Conservation (phyloP, 2,329 filamentous ascomycete species). For the Hypoxylon sp. region DNA sequence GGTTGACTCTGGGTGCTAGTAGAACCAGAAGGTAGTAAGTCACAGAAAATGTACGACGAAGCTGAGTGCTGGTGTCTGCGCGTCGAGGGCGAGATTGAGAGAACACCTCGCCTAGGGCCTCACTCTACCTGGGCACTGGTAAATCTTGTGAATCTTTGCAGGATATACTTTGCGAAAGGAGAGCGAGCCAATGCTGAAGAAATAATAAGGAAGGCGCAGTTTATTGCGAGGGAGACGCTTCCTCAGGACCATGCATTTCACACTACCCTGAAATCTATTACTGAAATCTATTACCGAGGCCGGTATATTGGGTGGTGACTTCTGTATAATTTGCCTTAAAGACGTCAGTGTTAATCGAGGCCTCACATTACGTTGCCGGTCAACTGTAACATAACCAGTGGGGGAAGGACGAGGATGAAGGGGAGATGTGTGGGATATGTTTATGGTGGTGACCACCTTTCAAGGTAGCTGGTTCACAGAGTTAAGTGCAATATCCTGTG, state of each 20-base stretch:
- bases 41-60: background rate
- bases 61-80: background rate
- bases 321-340: background rate
- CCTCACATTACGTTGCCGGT: too few relatives aligned
- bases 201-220: background rate
- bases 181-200: background rate
- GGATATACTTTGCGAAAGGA: background rate
- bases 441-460: too few relatives aligned
- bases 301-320: background rate
- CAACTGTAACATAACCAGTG: too few relatives aligned
- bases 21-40: background rate
- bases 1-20: background rate
- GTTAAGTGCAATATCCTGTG: too few relatives aligned
- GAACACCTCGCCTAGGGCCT: background rate
- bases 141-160: background rate
- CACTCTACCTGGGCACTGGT: background rate
- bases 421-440: too few relatives aligned
- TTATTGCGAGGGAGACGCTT: background rate
- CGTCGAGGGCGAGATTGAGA: background rate
- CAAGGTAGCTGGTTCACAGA: too few relatives aligned
- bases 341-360: too few relatives aligned
- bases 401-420: too few relatives aligned
- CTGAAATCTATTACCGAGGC: background rate
- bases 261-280: background rate
- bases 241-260: constrained; percentile 2